Evolutionary conservation across 306 rosid species (phyloP), one percentile per base, ranked within the genome.

Genomic region (Castanea crenata): DNA sequence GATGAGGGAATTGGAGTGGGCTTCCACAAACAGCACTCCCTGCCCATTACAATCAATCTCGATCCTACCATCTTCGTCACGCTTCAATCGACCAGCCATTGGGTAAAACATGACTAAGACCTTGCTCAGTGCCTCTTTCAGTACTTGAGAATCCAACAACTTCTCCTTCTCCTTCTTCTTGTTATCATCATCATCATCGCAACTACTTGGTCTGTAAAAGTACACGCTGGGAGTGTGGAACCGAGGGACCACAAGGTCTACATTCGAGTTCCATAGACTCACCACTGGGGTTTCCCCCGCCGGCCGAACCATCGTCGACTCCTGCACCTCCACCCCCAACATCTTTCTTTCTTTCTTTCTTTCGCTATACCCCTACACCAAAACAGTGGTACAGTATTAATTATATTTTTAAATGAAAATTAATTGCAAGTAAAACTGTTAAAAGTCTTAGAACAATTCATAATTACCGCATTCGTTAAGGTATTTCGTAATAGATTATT

Each of bases 221-320:
- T 92, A 94, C 5, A 92, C 93, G 59, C 94, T 89, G 0, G 98
- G 97, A 0, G 94, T 91, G 78, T 94, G 94, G 59, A 82, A 84
- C 41, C 86, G 86, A 2, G 96, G 87, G n/a, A 88, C 85, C 64
- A 94, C 97, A 54, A 91, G 67, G 61, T 94, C 98, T 15, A 92
- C 86, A 84, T 88, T 92, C 3, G 98, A 86, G 82, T 91, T 91
- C 98, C 98, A 94, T 27, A 94, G 67, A 19, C 79, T 57, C 5
- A 70, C 86, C 3, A 67, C 86, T 11, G 91, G 91, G 35, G 83
- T 88, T 83, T 86, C 93, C 85, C 78, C 85, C 32, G 89, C 82
- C 46, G 93, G 98, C 71, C 85, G 79, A 62, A 94, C 97, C 91
- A 91, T 82, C 27, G 92, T 89, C 49, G 93, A 85, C 8, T 86